Evolutionary conservation across 23 red algal genomes (phyloP).

Genomic region (Gracilaria vermiculophylla): DNA sequence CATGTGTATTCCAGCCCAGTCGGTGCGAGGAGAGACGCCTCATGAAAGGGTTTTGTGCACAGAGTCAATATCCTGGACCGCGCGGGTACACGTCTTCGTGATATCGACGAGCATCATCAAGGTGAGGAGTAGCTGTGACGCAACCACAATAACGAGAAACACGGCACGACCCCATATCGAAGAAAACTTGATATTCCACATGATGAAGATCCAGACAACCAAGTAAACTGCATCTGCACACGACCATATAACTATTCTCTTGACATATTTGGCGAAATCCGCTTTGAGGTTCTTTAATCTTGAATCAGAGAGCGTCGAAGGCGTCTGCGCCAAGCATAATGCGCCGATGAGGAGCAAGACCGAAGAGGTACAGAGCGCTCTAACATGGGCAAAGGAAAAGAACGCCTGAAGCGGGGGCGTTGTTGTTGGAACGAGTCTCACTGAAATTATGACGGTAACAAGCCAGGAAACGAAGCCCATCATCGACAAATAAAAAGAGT

Average conservation of each 20-base stretch:
- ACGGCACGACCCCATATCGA: neutral
- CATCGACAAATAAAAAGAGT: neutral
- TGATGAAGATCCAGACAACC: neutral
- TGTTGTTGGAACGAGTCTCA: neutral
- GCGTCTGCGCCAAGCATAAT: neutral
- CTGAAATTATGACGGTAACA: neutral
- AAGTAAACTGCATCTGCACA: neutral
- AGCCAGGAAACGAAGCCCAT: conserved; percentile 7
- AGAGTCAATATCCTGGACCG: neutral
- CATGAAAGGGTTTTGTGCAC: neutral
- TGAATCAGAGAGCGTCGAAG: neutral
- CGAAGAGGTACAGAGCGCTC: neutral
- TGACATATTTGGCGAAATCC: neutral
- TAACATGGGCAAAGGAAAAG: conserved; percentile 6
- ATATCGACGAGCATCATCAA: conserved; percentile 3
- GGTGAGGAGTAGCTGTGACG: neutral
- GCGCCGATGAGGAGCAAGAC: neutral
- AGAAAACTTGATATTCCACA: conserved; percentile 32
- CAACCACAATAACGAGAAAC: neutral
- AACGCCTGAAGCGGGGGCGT: conserved; percentile 4
- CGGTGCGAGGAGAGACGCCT: neutral
- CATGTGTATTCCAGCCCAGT: too few relatives aligned
- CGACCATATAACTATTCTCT: neutral
- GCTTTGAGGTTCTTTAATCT: neutral
- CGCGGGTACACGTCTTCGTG: neutral